phyloP scores from a whole-genome alignment of 352 stramenopile genomes.

The Globisporangium spiculum region DNA sequence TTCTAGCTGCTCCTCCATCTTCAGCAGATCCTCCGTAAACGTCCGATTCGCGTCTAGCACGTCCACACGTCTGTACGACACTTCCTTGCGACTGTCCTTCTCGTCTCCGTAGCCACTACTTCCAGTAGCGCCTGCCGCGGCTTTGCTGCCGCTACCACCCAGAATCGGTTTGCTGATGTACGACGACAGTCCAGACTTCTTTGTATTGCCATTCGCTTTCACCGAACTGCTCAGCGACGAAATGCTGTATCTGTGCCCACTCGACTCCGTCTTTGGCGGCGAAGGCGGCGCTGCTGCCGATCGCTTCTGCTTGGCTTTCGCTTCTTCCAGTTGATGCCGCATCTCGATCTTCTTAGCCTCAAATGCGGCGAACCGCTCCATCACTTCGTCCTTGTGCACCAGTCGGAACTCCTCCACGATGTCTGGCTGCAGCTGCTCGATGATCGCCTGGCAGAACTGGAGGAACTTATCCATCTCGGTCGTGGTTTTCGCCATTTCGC shows the following conservation, averaged over 20 bases:
- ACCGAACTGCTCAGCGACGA: slow-evolving; percentile 31
- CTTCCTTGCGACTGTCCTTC: slow-evolving; percentile 40
- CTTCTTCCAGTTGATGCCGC: slow-evolving; percentile 74
- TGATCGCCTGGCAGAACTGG: slow-evolving; percentile 58
- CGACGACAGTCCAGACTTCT: slow-evolving; percentile 38
- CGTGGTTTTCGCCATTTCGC: slow-evolving; percentile 63
- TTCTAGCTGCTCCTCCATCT: slow-evolving; percentile 82
- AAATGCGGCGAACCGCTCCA: slow-evolving; percentile 75
- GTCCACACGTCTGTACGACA: slow-evolving; percentile 70
- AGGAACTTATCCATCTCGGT: slow-evolving; percentile 73
- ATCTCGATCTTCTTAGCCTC: slow-evolving; percentile 86
- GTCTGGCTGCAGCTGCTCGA: slow-evolving; percentile 64
- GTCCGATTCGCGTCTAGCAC: slow-evolving; percentile 62
- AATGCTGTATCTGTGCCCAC: slow-evolving; percentile 35
- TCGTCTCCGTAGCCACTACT: slow-evolving; percentile 25
- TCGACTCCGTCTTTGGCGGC: slow-evolving; percentile 47
- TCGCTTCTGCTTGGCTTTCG: slow-evolving; percentile 49
- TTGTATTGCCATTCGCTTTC: slow-evolving; percentile 21
- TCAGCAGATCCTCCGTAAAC: slow-evolving; percentile 62
- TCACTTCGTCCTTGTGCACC: slow-evolving; percentile 81
- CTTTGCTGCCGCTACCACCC: slow-evolving; percentile 25
- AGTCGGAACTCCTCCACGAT: slow-evolving; percentile 71
- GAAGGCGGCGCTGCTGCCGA: slow-evolving; percentile 44
- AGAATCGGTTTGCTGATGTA: slow-evolving; percentile 68
- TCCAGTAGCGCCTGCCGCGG: slow-evolving; percentile 8